phyloP scores from a whole-genome alignment of 208 protist species.

The Trypanosoma platydactyli region DNA sequence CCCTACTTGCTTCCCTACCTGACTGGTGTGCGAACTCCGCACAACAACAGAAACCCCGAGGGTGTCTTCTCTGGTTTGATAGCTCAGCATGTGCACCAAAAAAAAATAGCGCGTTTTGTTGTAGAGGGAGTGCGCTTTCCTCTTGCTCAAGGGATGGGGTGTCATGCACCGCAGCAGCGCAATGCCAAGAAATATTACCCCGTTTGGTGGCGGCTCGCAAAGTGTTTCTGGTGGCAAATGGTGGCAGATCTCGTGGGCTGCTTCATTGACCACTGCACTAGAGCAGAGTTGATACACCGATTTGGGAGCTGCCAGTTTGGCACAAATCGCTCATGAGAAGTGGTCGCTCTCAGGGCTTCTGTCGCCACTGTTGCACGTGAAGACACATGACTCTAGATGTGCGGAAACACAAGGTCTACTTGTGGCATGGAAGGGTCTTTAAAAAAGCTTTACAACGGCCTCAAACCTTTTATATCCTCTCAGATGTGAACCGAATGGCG shows the following conservation, averaged over 20 bases:
- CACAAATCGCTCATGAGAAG: constrained; percentile 66
- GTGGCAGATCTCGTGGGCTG: constrained; percentile 65
- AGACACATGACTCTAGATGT: constrained; percentile 59
- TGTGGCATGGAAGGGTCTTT: constrained; percentile 51
- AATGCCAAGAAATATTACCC: constrained; percentile 51
- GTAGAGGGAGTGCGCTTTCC: constrained; percentile 79
- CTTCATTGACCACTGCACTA: constrained; percentile 63
- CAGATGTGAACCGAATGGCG: constrained; percentile 58
- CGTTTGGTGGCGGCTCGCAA: constrained; percentile 67
- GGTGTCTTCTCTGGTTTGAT: constrained; percentile 81
- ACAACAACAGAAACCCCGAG: constrained; percentile 79
- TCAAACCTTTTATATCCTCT: constrained; percentile 57
- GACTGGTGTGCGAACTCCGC: constrained; percentile 66
- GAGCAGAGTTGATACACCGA: constrained; percentile 66
- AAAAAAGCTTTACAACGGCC: constrained; percentile 56
- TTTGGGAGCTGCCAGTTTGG: constrained; percentile 66
- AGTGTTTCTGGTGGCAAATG: constrained; percentile 82
- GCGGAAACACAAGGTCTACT: constrained; percentile 53
- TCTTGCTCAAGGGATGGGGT: constrained; percentile 71
- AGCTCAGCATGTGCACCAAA: constrained; percentile 51
- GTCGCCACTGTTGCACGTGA: constrained; percentile 48
- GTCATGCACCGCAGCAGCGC: constrained; percentile 72
- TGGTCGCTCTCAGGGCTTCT: constrained; percentile 54
- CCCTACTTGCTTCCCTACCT: constrained; percentile 78
- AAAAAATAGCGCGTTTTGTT: constrained; percentile 60